Evolutionary conservation across 2,329 filamentous ascomycete species (phyloP), one percentile per base, ranked within the genome.

Genomic region (Arthrobotrys sphaeroides): DNA sequence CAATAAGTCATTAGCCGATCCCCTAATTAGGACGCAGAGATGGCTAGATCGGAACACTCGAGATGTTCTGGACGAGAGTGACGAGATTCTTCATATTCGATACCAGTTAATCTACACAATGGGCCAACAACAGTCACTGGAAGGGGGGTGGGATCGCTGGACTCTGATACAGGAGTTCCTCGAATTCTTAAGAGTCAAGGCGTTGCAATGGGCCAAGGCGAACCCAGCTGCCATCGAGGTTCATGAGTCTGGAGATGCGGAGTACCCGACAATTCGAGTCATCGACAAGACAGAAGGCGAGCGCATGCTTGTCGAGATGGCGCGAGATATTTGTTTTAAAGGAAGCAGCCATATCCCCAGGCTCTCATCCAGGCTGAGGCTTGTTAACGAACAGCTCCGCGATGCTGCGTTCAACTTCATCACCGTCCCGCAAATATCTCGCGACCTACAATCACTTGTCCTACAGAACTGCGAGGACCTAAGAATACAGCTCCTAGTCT

Each of bases 31-130:
- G 0, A 84, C 81, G 0, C 85, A 88, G n/a, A 22, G 81, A 0
- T 86, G 84, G 75, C 82, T 90, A 0, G 80, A 86, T 28, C 12
- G 57, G 0, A 73, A 80, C 1, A 83, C 85, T 0, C 82, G 88
- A 0, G 88, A 90, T 73, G 84, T 91, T 1, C 83, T 91, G 0
- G 89, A 91, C 68, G 88, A 91, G 80, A 88, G 87, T 40, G 89
- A 91, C 53, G 88, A 90, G 68, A 88, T 87, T 64, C 86, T 90
- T 45, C 87, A 84, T 45, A 84, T 85, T 2, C 87, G 86, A 51
- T 89, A 89, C 40, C 88, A 91, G 78, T 80, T 90, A 0, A 83
- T 90, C 0, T 90, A 91, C 69, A 89, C 88, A 0, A 85, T 90
- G 78, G 89, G 88, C 0, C 73, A 79, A 0, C 86, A 89, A 69